Percentiles rank a stretch among this genome's conserved stretches.
Conservation (phyloP, 139 green algal species). For the Picochlorum sp. region DNA sequence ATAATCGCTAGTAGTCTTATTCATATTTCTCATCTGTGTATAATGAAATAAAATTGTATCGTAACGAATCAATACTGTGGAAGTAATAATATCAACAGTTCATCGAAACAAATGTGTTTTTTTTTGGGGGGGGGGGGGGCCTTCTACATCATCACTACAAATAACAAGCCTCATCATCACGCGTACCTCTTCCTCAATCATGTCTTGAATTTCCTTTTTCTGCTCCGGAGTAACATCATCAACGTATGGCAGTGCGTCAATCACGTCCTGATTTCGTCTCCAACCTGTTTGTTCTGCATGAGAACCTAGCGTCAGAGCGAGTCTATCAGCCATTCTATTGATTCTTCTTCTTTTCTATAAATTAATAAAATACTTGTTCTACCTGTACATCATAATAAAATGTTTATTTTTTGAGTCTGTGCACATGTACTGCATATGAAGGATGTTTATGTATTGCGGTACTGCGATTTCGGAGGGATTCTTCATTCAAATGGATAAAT, state of each 20-base stretch:
- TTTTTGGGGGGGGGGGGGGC: too few species aligned
- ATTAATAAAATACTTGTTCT: neutral
- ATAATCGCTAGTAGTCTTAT: constrained; percentile 57
- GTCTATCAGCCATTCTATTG: neutral
- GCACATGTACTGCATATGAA: too few species aligned
- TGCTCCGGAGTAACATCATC: constrained; percentile 43
- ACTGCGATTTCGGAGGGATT: too few species aligned
- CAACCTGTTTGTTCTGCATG: constrained; percentile 30
- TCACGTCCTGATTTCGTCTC: constrained; percentile 42
- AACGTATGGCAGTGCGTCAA: constrained; percentile 70
- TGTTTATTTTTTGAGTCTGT: too few species aligned
- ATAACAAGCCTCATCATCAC: neutral
- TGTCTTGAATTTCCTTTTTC: constrained; percentile 31
- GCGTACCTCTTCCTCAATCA: constrained; percentile 68
- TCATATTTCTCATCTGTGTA: constrained; percentile 26
- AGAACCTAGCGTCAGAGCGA: constrained; percentile 27
- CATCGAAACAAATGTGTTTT: too few species aligned
- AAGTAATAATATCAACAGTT: too few species aligned
- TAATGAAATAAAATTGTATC: neutral
- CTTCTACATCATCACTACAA: neutral
- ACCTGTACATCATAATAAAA: too few species aligned
- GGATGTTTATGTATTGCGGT: too few species aligned
- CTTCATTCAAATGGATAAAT: too few species aligned
- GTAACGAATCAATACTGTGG: too few species aligned
- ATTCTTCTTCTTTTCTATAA: neutral